Evolutionary conservation across 371 early-diverging fungal genomes (phyloP).

Genomic region (Mucor ambiguus): DNA sequence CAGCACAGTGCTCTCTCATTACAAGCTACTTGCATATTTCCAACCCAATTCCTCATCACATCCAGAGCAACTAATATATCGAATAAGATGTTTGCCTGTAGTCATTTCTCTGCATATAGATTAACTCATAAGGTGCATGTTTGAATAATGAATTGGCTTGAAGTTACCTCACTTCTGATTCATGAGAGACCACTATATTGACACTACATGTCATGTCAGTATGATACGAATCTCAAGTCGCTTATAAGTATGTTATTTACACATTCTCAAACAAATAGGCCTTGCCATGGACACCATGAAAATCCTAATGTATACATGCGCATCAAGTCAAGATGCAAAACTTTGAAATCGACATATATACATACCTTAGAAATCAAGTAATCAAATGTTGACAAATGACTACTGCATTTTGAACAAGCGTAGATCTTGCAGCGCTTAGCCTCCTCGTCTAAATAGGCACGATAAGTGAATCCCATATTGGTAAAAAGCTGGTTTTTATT

Average conservation of each 20-base stretch:
- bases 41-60: conserved; percentile 70
- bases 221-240: not conserved
- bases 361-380: conserved; percentile 68
- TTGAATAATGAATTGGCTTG: conserved; percentile 45
- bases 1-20: not conserved
- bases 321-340: not conserved
- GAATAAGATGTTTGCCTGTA: conserved; percentile 71
- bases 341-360: not conserved
- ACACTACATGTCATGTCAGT: conserved; percentile 7
- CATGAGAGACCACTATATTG: conserved; percentile 2
- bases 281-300: conserved; percentile 64
- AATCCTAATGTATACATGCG: conserved; percentile 38
- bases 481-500: not conserved
- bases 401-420: conserved; percentile 71
- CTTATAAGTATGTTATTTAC: conserved; percentile 34
- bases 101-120: conserved; percentile 60
- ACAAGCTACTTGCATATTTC: conserved; percentile 61
- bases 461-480: conserved; percentile 63
- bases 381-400: conserved; percentile 69
- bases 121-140: not conserved
- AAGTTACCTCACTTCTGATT: conserved; percentile 9
- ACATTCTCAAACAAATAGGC: conserved; percentile 67
- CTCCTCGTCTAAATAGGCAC: conserved; percentile 55
- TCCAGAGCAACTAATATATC: conserved; percentile 62
- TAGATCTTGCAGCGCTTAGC: conserved; percentile 35